Conservation (phyloP, 129 eudicot species). For the Apium graveolens region DNA sequence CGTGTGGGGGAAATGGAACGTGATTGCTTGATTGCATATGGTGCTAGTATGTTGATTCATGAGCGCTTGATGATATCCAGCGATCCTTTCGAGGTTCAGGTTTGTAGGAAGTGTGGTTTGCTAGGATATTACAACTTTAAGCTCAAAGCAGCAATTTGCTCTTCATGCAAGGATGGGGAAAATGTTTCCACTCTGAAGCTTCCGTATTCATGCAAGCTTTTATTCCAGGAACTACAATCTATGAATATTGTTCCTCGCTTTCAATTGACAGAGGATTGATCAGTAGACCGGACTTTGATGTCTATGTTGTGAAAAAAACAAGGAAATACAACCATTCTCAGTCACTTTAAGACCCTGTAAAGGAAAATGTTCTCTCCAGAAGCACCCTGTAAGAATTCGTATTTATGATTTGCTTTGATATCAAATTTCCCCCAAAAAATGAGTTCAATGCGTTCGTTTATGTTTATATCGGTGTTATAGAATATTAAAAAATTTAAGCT, state of each 20-base stretch:
- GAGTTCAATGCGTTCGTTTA: too few relatives aligned
- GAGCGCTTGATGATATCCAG: slow-evolving; percentile 87
- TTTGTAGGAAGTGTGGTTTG: slow-evolving; percentile 82
- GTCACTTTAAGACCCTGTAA: too few relatives aligned
- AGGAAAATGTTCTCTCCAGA: too few relatives aligned
- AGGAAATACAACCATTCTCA: too few relatives aligned
- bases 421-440: too few relatives aligned
- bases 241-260: slow-evolving; percentile 81
- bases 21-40: slow-evolving; percentile 90
- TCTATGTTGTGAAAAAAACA: too few relatives aligned
- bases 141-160: slow-evolving; percentile 63
- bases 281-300: background rate
- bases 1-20: slow-evolving; percentile 98
- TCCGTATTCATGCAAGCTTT: slow-evolving; percentile 98
- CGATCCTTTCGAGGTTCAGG: slow-evolving; percentile 95
- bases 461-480: too few relatives aligned
- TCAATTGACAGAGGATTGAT: slow-evolving; percentile 47
- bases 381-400: too few relatives aligned
- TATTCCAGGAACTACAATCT: slow-evolving; percentile 80
- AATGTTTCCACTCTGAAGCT: slow-evolving; percentile 71
- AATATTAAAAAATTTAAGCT: too few relatives aligned
- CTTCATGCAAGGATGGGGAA: slow-evolving; percentile 73
- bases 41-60: slow-evolving; percentile 66
- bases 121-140: slow-evolving; percentile 70
- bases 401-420: too few relatives aligned